Conservation (phyloP, 768 basidiomycete genomes). For the Tricholoma sp. region DNA sequence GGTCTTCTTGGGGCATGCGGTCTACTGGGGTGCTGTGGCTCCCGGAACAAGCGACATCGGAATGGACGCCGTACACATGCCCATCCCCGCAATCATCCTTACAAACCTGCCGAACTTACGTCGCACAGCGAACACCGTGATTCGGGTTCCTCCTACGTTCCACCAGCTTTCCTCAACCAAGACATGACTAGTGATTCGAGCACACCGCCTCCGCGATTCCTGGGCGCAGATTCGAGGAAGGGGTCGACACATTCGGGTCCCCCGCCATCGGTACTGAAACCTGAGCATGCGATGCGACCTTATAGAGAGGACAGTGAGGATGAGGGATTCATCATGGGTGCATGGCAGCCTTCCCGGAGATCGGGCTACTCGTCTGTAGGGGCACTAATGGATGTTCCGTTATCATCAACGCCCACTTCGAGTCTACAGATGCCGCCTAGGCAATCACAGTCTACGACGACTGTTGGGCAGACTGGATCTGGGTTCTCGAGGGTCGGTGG, state of each 20-base stretch:
- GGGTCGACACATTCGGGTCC: slow-evolving; percentile 53
- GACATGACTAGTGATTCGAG: slow-evolving; percentile 16
- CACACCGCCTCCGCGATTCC: slow-evolving; percentile 28
- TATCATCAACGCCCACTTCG: slow-evolving; percentile 8
- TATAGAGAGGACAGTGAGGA: slow-evolving; percentile 79
- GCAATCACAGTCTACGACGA: slow-evolving; percentile 15
- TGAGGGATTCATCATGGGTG: slow-evolving; percentile 89
- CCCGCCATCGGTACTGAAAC: slow-evolving; percentile 69
- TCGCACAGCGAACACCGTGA: slow-evolving; percentile 20
- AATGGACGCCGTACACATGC: slow-evolving; percentile 24
- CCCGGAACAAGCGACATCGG: slow-evolving; percentile 34
- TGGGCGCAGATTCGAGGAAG: slow-evolving; percentile 35
- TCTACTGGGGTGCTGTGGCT: slow-evolving; percentile 61
- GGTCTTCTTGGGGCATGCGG: slow-evolving; percentile 86
- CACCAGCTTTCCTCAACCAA: slow-evolving; percentile 31
- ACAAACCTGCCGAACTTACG: slow-evolving; percentile 14
- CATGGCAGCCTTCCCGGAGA: slow-evolving; percentile 78
- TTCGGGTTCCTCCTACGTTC: slow-evolving; percentile 49
- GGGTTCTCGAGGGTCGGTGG: slow-evolving; percentile 89
- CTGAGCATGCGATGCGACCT: slow-evolving; percentile 72
- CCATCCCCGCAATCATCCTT: slow-evolving; percentile 11
- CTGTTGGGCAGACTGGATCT: slow-evolving; percentile 23
- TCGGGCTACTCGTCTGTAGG: slow-evolving; percentile 42
- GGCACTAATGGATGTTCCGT: slow-evolving; percentile 26
- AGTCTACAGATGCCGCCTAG: slow-evolving; percentile 11